These are phyloP conservation scores for Truncatella angustata DNA, from an alignment of 2,329 filamentous ascomycete species.

Conservation along the genomic window DNA sequence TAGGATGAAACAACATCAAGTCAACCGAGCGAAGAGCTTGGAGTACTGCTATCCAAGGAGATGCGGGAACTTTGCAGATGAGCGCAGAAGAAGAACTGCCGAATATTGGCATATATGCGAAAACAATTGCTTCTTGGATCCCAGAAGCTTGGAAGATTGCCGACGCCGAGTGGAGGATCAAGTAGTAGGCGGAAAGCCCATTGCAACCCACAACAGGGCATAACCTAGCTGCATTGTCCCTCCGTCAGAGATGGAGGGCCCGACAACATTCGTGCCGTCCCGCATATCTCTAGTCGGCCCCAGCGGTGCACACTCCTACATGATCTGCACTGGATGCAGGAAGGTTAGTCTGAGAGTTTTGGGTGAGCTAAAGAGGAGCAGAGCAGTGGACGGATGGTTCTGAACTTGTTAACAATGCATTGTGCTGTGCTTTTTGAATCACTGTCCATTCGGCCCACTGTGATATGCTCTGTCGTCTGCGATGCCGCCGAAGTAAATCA, in stretches of 20 bases:
- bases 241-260: not conserved
- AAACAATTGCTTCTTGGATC: not conserved
- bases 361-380: not conserved
- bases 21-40: not conserved
- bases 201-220: slow-evolving; percentile 4
- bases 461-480: not conserved
- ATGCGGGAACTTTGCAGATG: too few species aligned
- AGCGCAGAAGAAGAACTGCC: not conserved
- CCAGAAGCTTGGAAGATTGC: slow-evolving; percentile 4
- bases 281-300: slow-evolving; percentile 1
- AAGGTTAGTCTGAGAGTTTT: not conserved
- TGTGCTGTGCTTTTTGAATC: too few species aligned
- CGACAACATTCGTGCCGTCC: slow-evolving; percentile 9
- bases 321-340: slow-evolving; percentile 7
- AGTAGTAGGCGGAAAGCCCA: not conserved
- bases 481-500: too few species aligned
- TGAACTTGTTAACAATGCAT: too few species aligned
- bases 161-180: not conserved
- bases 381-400: too few species aligned
- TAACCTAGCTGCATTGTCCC: slow-evolving; percentile 7
- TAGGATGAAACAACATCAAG: not conserved
- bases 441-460: too few species aligned
- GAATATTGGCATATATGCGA: not conserved
- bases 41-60: not conserved
- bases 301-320: not conserved